Evolutionary conservation across 1,284 basidiomycete species (phyloP), one percentile per base, ranked within the genome.

Genomic region (Polyporus tsugae): DNA sequence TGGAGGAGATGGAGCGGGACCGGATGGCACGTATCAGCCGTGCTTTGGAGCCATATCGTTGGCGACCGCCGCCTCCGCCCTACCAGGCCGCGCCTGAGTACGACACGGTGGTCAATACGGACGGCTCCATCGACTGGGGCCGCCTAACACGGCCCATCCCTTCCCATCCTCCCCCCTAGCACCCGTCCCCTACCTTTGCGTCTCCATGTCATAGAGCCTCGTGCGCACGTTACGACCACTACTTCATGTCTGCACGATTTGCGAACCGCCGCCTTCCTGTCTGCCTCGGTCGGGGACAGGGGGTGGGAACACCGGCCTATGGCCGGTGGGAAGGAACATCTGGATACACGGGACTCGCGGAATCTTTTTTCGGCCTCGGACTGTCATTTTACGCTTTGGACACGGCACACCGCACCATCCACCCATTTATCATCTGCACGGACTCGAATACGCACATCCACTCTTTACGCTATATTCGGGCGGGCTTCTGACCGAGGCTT

Each of bases 1-100:
- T 89, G 75, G 83, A 82, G 69, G 83, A 86, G 73, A 74, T 83
- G 62, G 75, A 76, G 81, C 76, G 72, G 59, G 71, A 73, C 49
- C 71, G 74, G 29, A 64, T 77, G 35, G 70, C 64, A 62, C 66
- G 71, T 22, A 68, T 75, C 60, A 67, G 64, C 11, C 72, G 35
- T 19, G 68, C 69, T 35, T 53, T 67, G 60, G 65, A 65, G 29
- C 36, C 66, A 52, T 64, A 68, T 38, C 68, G 67, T 29, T 70
- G 69, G 59, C 71, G 65, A 6, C 74, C 75, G 22, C 76, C 76
- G n/a, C 76, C 76, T n/a, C 76, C 76, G 7, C 79, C 85, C 2
- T 87, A 87, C 75, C 73, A 83, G 61, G 83, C 80, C 17, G 83
- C 81, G 33, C 86, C 87, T 10, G 70, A 59, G 22, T 73, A 73